These are phyloP conservation scores for Trypanosoma congolense DNA, from an alignment of 208 protist species.

Conservation along the genomic window DNA sequence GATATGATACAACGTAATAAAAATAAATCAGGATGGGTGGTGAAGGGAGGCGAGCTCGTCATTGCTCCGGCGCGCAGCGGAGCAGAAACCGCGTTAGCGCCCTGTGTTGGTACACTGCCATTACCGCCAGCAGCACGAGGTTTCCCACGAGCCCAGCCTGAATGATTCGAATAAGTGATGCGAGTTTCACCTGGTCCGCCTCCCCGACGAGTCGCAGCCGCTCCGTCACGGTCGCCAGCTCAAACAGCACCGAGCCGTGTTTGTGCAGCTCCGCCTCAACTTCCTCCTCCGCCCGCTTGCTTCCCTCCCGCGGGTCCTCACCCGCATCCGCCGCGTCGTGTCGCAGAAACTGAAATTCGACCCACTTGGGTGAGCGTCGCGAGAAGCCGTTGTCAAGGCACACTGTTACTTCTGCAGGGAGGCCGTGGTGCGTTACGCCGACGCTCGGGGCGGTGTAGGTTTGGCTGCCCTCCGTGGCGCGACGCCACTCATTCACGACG, in stretches of 20 bases:
- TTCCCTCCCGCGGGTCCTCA: conserved; percentile 31
- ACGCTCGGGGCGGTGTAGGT: conserved; percentile 53
- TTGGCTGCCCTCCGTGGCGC: conserved; percentile 51
- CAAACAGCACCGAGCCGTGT: conserved; percentile 46
- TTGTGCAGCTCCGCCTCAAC: conserved; percentile 52
- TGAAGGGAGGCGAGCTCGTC: neutral
- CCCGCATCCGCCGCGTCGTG: conserved; percentile 44
- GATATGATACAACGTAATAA: too few relatives aligned
- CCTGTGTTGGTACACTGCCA: conserved; percentile 54
- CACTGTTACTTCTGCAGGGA: conserved; percentile 54
- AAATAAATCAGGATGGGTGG: too few relatives aligned
- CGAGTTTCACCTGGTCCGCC: conserved; percentile 41
- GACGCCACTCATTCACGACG: conserved; percentile 49
- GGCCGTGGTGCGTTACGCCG: conserved; percentile 46
- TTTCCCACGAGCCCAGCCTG: conserved; percentile 38
- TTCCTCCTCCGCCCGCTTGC: conserved; percentile 20
- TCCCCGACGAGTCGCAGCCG: conserved; percentile 38
- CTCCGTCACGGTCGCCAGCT: conserved; percentile 36
- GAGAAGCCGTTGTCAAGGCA: conserved; percentile 76
- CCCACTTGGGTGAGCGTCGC: conserved; percentile 58
- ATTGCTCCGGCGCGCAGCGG: conserved; percentile 3
- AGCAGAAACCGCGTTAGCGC: conserved; percentile 49
- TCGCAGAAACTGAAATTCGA: conserved; percentile 50
- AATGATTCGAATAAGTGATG: conserved; percentile 39
- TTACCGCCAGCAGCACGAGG: conserved; percentile 39